These are phyloP conservation scores for Pseudisothecium myosuroides DNA, from an alignment of 225 moss, liverwort and hornwort genomes.

Conservation along the genomic window DNA sequence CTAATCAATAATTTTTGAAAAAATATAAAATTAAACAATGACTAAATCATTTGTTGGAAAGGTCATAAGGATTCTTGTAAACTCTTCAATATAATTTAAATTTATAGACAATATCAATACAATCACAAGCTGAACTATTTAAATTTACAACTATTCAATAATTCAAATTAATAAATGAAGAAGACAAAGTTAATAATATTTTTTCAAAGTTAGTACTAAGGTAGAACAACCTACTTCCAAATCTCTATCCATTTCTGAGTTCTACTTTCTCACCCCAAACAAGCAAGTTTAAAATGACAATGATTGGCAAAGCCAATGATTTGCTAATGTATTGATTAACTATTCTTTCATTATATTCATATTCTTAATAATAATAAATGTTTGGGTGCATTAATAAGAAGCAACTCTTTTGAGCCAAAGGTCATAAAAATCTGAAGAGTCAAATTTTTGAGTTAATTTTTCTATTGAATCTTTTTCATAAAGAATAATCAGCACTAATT, in stretches of 20 bases:
- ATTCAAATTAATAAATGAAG: not conserved
- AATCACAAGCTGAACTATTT: not conserved
- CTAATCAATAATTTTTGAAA: too few species aligned
- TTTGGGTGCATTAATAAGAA: not conserved
- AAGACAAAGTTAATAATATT: not conserved
- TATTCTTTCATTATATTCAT: not conserved
- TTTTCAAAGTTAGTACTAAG: not conserved
- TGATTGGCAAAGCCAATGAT: accelerated
- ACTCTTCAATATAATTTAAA: too few species aligned
- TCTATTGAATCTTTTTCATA: not conserved
- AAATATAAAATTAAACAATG: too few species aligned
- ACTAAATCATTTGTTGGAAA: too few species aligned
- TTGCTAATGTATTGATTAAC: not conserved
- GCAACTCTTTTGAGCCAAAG: not conserved
- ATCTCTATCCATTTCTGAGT: not conserved
- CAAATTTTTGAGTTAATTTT: not conserved
- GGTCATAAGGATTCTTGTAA: too few species aligned
- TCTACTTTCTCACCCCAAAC: not conserved
- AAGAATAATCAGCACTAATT: not conserved
- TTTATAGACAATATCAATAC: too few species aligned
- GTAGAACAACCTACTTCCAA: not conserved
- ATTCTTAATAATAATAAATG: not conserved
- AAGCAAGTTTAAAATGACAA: not conserved
- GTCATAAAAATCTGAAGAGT: not conserved
- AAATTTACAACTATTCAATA: not conserved